A percentile compares a stretch with the other conserved stretches of the same genome.
Evolutionary conservation across 2,329 filamentous ascomycete genomes (phyloP).

Genomic region (Monosporascus cannonballus): DNA sequence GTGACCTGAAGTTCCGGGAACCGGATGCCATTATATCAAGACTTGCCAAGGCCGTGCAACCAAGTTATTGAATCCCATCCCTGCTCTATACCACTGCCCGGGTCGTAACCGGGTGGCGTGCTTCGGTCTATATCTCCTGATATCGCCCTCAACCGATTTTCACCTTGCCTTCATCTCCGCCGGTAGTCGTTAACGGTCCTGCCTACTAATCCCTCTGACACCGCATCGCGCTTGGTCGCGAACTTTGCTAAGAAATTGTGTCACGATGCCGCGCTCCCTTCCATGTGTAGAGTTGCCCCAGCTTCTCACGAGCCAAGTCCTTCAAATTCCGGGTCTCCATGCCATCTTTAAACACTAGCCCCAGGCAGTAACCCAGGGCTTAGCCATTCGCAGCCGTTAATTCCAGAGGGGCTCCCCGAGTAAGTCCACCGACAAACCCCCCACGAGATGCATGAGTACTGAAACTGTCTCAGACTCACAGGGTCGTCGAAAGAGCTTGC

Average conservation of each 20-base stretch:
- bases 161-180: too few species aligned
- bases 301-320: background rate
- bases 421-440: background rate
- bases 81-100: too few species aligned
- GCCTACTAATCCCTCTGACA: too few species aligned
- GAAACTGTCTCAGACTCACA: background rate
- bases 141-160: too few species aligned
- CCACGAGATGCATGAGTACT: background rate
- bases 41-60: too few species aligned
- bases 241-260: background rate
- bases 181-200: too few species aligned
- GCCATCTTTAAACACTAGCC: background rate
- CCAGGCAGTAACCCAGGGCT: background rate
- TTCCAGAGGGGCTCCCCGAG: background rate
- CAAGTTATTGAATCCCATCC: too few species aligned
- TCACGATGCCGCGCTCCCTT: background rate
- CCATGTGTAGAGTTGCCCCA: background rate
- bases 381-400: background rate
- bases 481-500: background rate
- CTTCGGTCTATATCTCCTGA: too few species aligned
- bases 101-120: too few species aligned
- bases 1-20: too few species aligned
- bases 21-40: too few species aligned
- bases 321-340: background rate
- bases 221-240: background rate